Evolutionary conservation across 176 grass and related monocot species (phyloP), one percentile per base, ranked within the genome.

Genomic region (Ampelocalamus luodianensis): DNA sequence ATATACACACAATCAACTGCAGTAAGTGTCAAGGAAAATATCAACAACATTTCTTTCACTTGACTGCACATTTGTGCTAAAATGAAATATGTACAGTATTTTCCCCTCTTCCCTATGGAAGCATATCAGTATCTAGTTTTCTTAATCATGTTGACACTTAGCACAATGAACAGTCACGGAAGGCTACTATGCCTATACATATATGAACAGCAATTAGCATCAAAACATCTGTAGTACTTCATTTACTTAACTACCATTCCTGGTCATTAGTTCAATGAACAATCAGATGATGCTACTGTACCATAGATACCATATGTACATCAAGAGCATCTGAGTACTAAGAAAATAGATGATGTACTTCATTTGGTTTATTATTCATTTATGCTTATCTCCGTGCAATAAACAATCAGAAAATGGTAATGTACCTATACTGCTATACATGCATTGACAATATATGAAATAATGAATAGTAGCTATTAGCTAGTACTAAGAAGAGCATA

Each of bases 281-380:
- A 81, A 87, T 75, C 13, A 46, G 59, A 79, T 64, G 60, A 36
- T 4, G 2, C 36, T 67, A 67, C 5, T 59, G 38, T 74, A 74
- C 39, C 56, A 63, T 55, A 9, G 8, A 26, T 78, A 79, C 37
- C 22, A 64, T 82, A 71, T 26, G 37, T 72, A 65, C 36, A 72
- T 59, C 32, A 26, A 65, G 50, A 73, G 22, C 48, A 79, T 56
- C 18, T 72, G 32, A 56, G 9, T 43, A 68, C 76, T 76, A 76
- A 56, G 53, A 40, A 63, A 86, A 23, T 44, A 71, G 18, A 53
- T 82, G 48, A 0, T 76, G 62, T 32, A 74, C 7, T 36, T 17
- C 22, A 16, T 76, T 74, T 68, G n/a, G 24, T 76, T 77, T 53
- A 65, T 55, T 77, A 24, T 38, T 38, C 88, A 89, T 56, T 85